Percentiles rank a stretch among this genome's conserved stretches.
phyloP scores from a whole-genome alignment of 1,284 basidiomycete species.

The Ceratobasidium sp. region DNA sequence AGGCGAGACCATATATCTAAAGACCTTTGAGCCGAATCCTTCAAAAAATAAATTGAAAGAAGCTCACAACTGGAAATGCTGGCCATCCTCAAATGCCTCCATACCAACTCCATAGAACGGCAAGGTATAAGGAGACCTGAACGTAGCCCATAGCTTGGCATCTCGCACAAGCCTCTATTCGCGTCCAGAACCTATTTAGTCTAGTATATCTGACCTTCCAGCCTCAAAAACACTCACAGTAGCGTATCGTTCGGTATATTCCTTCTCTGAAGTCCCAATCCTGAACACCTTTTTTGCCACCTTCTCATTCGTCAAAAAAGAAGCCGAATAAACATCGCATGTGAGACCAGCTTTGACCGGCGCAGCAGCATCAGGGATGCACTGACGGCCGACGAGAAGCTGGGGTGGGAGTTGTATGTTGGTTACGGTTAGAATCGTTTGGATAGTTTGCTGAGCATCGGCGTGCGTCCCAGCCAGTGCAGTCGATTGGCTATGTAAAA shows the following conservation, averaged over 20 bases:
- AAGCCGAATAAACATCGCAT: not conserved
- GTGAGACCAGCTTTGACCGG: not conserved
- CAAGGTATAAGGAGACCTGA: slow-evolving; percentile 33
- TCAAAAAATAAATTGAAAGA: not conserved
- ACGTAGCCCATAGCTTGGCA: slow-evolving; percentile 12
- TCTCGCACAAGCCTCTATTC: slow-evolving; percentile 8
- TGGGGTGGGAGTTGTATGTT: not conserved
- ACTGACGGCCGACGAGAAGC: not conserved
- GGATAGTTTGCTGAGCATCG: not conserved
- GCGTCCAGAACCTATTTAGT: not conserved
- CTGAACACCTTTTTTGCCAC: slow-evolving; percentile 6
- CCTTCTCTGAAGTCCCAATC: slow-evolving; percentile 2
- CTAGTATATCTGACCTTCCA: too few species aligned
- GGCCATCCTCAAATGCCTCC: not conserved
- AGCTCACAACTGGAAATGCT: slow-evolving; percentile 35
- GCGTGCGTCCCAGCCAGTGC: not conserved
- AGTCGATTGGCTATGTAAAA: not conserved
- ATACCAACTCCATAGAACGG: slow-evolving; percentile 17
- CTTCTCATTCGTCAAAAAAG: not conserved
- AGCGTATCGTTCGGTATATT: not conserved
- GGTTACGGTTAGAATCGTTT: not conserved
- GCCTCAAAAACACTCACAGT: too few species aligned
- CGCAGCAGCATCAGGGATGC: not conserved
- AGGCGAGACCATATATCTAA: slow-evolving; percentile 41
- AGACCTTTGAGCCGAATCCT: not conserved